Evolutionary conservation across 176 grass and related monocot species (phyloP), one percentile per base, ranked within the genome.

Genomic region (Oryza rufipogon): DNA sequence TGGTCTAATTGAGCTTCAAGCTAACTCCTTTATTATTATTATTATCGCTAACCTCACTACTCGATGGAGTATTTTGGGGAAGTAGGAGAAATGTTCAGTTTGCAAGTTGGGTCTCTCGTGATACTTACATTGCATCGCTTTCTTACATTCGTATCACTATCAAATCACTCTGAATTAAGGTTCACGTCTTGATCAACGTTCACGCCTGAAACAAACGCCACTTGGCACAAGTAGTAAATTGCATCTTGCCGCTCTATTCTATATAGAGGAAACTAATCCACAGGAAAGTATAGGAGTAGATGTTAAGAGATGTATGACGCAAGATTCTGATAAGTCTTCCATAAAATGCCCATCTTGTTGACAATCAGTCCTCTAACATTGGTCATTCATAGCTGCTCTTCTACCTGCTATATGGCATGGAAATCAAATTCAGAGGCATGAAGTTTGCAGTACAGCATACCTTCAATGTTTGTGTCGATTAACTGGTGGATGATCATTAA

Each of bases 1-100:
- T 17, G 32, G 60, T 15, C 1, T 30, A 26, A 64, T n/a, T 36
- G 11, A 71, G 38, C 56, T 78, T 65, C 16, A 83, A 83, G 70
- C 20, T 61, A 4, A 3, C 70, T 80, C n/a, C 61, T 86, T 88
- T 88, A 10, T 88, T 88, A n/a, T 32, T 49, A 83, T 88, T 88
- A n/a, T 49, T 83, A n/a, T 51, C 14, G 42, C 63, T 56, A 61
- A 30, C 26, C 28, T 47, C 30, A 26, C 8, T 48, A 9, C 66
- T 51, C 36, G 17, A 11, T 77, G 38, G 20, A 2, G 3, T 75
- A 52, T 3, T 33, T 22, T 0, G 11, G 7, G 38, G 38, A 58
- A 10, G 6, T 63, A 76, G 12, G 47, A 16, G 56, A 64, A 78
- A 33, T 71, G 32, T 13, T 44, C 11, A 73, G 54, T 5, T 44